Conservation (phyloP, 305 asterid species). For the Fraxinus velutina region DNA sequence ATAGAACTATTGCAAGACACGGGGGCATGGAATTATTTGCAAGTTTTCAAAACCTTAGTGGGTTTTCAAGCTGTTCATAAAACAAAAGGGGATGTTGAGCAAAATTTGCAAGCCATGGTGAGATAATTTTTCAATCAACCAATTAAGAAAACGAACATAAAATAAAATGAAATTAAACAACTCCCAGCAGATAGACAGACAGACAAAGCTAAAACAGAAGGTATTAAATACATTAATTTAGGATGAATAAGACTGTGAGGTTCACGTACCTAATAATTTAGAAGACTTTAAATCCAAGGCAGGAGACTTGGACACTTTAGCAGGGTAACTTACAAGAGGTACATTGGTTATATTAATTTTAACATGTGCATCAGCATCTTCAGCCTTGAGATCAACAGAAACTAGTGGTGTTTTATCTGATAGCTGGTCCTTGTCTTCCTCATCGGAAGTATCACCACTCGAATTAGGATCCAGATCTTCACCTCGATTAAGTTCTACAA, state of each 20-base stretch:
- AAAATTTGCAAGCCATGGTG: not conserved
- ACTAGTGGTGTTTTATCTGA: conserved; percentile 26
- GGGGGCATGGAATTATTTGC: not conserved
- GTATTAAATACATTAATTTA: not conserved
- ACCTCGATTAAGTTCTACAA: conserved; percentile 32
- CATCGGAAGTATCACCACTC: conserved; percentile 34
- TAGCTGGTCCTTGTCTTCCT: conserved; percentile 30
- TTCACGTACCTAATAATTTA: conserved; percentile 41
- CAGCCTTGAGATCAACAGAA: conserved; percentile 39
- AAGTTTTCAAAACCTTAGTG: not conserved
- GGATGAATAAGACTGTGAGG: not conserved
- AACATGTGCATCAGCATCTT: conserved; percentile 25
- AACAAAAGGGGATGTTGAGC: not conserved
- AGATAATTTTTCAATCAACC: not conserved
- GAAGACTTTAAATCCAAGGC: conserved; percentile 38
- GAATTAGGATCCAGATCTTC: conserved; percentile 34
- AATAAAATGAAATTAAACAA: not conserved
- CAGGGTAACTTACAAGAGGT: conserved; percentile 50
- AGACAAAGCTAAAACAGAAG: not conserved
- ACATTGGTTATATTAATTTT: conserved; percentile 34
- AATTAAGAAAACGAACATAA: not conserved
- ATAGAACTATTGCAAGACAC: not conserved
- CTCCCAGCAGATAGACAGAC: not conserved
- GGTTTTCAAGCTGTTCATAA: not conserved
- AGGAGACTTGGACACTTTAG: conserved; percentile 40